Evolutionary conservation across 495 filamentous ascomycete species (phyloP), one percentile per base, ranked within the genome.

Genomic region (Neurospora sp.): DNA sequence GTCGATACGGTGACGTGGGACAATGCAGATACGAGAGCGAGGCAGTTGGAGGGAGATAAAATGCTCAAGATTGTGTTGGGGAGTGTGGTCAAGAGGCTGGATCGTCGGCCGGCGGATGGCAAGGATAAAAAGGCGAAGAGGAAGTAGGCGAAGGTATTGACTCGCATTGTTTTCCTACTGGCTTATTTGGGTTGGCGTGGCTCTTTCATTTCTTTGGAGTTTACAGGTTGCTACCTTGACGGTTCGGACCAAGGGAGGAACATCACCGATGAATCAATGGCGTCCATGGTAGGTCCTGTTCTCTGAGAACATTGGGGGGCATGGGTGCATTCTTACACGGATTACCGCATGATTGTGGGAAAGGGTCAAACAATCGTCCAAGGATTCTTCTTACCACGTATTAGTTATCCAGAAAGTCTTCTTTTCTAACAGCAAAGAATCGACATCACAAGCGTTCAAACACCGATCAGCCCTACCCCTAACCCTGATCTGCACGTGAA

Each of bases 1-100:
- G 94, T 98, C 4, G 96, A 99, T 82, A 98, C 95, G 0, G 90
- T 96, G 31, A 91, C 91, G 8, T 97, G 90, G 87, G 87, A 82
- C 7, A 78, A 75, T 0, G 70, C 74, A 71, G 76, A 85, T 79
- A 69, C 79, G 74, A 76, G 79, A 70, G 42, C 82, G 79, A 17
- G 74, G 71, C 73, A 74, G 70, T 73, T 88, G 59, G 76, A 79
- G 12, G 83, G 79, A 1, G 90, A 95, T 4, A 90, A 88, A 0
- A 91, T 98, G 71, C 79, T 98, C 71, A 98, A 98, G 81, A 87
- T 87, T 70, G 93, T 96, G 3, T 82, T 97, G 17, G 94, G 94
- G 8, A 88, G 90, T 12, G 91, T 95, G 16, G 86, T 91, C 76
- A 83, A 84, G 74, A 79, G 87, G 71, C 78, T 91, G 38, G 91